Evolutionary conservation across 176 grass and related monocot genomes (phyloP), one percentile per base, ranked within the genome.

Genomic region (Puccinellia tenuiflora): DNA sequence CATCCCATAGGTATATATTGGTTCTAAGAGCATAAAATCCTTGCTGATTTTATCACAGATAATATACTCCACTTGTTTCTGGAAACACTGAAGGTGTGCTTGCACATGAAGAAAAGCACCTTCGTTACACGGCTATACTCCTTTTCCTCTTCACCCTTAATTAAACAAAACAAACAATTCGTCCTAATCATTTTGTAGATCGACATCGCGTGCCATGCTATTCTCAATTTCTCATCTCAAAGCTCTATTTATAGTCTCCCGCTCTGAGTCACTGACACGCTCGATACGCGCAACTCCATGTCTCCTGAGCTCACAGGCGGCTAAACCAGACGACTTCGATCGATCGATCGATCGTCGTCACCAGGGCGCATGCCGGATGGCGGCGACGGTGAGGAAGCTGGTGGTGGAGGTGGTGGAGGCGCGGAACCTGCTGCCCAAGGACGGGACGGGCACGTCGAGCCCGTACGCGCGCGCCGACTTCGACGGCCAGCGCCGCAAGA

Each of bases 381-480:
- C 86, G 33, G 48, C 60, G 77, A 76, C 79, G 83, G 86, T 56
- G 60, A 81, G 85, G 84, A 98, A 98, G 87, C 96, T 98, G 26
- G 69, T 98, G 18, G 96, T 98, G 75, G 96, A 98, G 92, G 90
- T 98, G 74, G 91, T 92, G 82, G 90, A 95, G 72, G 96, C 96
- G 68, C 87, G 85, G 48, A 16, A 91, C 87, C 86, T 98, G 79
- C 84, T 98, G 0, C 92, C 96, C 18, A 98, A 95, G 84, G 96
- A 98, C 79, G 92, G 96, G 50, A 95, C 46, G 2, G 96, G 96
- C 45, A 88, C 92, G 72, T 98, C 96, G 0, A 98, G 96, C 82
- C 92, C 96, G 50, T 98, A 91, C 83, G 96, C 90, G 35, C 86
- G 91, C 60, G 90, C 87, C 15, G 96, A 98, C 84, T 98, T 95